phyloP scores from a whole-genome alignment of 164 flowering plant species.

The Euptelea pleiosperma region DNA sequence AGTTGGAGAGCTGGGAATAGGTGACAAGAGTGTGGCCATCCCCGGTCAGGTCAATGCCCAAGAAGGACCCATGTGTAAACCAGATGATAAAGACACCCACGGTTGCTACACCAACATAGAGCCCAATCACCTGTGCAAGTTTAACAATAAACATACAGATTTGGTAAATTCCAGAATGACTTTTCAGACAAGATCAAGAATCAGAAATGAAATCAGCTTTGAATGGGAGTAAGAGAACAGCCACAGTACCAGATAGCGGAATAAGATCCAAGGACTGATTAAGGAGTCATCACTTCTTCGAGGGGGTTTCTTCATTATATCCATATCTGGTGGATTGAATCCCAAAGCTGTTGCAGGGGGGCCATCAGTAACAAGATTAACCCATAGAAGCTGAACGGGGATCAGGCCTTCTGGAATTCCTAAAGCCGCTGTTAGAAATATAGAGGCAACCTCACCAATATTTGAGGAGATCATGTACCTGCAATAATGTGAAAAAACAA shows the following conservation, averaged over 20 bases:
- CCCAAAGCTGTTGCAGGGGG: slow-evolving; percentile 97
- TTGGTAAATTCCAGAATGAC: background rate
- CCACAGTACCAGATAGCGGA: slow-evolving; percentile 73
- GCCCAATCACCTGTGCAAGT: slow-evolving; percentile 63
- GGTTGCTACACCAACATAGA: slow-evolving; percentile 82
- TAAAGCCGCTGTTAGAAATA: slow-evolving; percentile 82
- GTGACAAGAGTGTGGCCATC: slow-evolving; percentile 81
- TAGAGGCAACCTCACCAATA: slow-evolving; percentile 89
- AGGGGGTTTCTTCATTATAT: slow-evolving; percentile 90
- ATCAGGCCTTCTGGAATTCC: slow-evolving; percentile 92
- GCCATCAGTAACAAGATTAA: slow-evolving; percentile 93
- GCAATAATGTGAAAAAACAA: slow-evolving; percentile 9
- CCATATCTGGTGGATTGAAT: slow-evolving; percentile 87
- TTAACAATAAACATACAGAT: background rate
- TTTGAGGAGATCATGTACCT: slow-evolving; percentile 97
- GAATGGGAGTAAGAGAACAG: background rate
- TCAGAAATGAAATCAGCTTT: too few species aligned
- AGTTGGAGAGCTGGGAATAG: slow-evolving; percentile 71
- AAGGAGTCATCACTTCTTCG: slow-evolving; percentile 80
- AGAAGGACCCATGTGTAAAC: slow-evolving; percentile 72
- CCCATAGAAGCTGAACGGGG: slow-evolving; percentile 97
- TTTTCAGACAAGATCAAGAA: too few species aligned
- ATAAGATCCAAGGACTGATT: slow-evolving; percentile 78
- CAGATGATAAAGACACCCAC: slow-evolving; percentile 84
- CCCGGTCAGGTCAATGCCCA: slow-evolving; percentile 64